Conservation (phyloP, 164 flowering plant species). For the Nymphaea thermarum region DNA sequence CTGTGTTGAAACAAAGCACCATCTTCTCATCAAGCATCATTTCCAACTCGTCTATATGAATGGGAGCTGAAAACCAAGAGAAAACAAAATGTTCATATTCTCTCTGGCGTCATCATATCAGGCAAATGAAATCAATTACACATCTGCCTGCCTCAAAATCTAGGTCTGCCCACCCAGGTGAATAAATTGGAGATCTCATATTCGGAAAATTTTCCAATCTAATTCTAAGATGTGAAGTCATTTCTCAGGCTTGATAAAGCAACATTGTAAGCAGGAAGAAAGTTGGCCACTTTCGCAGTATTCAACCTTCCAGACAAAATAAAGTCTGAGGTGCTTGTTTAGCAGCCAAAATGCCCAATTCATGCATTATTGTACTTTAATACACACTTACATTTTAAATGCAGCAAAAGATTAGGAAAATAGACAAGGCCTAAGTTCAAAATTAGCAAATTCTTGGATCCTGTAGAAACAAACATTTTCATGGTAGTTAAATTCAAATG, state of each 20-base stretch:
- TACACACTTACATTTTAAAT: too few species aligned
- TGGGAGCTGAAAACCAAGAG: constrained; percentile 9
- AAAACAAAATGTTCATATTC: not conserved
- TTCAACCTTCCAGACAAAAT: not conserved
- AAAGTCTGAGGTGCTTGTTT: not conserved
- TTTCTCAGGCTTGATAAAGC: not conserved
- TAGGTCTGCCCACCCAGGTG: too few species aligned
- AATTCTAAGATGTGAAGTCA: too few species aligned
- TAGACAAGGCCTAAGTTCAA: too few species aligned
- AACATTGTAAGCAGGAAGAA: not conserved
- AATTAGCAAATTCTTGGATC: not conserved
- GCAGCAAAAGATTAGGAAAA: too few species aligned
- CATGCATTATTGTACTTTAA: not conserved
- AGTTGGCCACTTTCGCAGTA: not conserved
- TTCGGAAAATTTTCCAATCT: too few species aligned
- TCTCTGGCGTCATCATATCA: too few species aligned
- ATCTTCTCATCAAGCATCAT: constrained; percentile 19
- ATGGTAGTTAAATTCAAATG: not conserved
- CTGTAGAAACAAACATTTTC: not conserved
- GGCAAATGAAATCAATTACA: too few species aligned
- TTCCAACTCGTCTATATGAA: constrained; percentile 24
- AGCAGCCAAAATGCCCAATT: not conserved
- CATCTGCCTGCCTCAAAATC: too few species aligned
- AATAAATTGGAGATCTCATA: too few species aligned
- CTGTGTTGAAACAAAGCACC: constrained; percentile 24